A percentile compares a stretch with the other conserved stretches of the same genome.
Evolutionary conservation across 148 eudicot species (phyloP).

Genomic region (Rhododendron ovatum): DNA sequence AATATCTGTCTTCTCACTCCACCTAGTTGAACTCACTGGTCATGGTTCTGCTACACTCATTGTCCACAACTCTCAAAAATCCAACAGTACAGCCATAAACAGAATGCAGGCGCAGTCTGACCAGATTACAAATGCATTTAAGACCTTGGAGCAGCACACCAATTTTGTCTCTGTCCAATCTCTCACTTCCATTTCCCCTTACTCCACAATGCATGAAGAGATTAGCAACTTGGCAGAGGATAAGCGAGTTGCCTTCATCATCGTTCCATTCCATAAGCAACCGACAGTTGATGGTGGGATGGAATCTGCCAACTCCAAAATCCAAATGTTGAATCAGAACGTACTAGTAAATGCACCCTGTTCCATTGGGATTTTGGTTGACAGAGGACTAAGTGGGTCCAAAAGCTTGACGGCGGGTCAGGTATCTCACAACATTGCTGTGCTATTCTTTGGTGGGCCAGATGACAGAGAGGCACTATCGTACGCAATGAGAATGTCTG

Average conservation of each 20-base stretch:
- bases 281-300: slow-evolving; percentile 36
- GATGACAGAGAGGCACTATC: slow-evolving; percentile 79
- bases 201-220: slow-evolving; percentile 37
- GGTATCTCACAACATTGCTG: slow-evolving; percentile 24
- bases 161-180: slow-evolving; percentile 20
- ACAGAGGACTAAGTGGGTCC: slow-evolving; percentile 32
- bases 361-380: slow-evolving; percentile 32
- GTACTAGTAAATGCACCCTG: slow-evolving; percentile 29
- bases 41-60: slow-evolving; percentile 81
- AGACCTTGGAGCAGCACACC: slow-evolving; percentile 26
- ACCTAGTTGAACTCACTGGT: slow-evolving; percentile 46
- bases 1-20: slow-evolving; percentile 47
- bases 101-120: slow-evolving; percentile 80
- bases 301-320: slow-evolving; percentile 26
- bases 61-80: slow-evolving; percentile 57
- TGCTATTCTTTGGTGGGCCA: slow-evolving; percentile 62
- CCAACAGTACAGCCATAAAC: slow-evolving; percentile 55
- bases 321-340: slow-evolving; percentile 23
- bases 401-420: slow-evolving; percentile 12
- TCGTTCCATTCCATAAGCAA: slow-evolving; percentile 37
- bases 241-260: slow-evolving; percentile 22
- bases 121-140: slow-evolving; percentile 58
- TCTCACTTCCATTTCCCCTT: slow-evolving; percentile 30
- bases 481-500: slow-evolving; percentile 51
- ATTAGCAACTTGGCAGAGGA: slow-evolving; percentile 28